Base-by-base conservation (phyloP, 371 early-diverging fungal species). In the Mortierella sp. region DNA sequence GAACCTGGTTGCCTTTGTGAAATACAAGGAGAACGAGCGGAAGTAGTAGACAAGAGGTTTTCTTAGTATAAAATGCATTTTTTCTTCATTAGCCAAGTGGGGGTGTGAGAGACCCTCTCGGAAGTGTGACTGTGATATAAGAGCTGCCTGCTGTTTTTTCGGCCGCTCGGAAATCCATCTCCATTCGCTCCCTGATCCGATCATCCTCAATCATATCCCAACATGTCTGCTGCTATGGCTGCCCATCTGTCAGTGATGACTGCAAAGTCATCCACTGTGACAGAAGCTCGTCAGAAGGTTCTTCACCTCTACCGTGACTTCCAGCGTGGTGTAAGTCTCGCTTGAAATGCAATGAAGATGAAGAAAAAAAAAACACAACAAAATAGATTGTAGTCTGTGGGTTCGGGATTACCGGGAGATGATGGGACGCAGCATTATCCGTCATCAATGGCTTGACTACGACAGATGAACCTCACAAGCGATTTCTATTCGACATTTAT, bases 1-100 rank as follows among this genome's bases (percentile, higher is more conserved):
- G 68, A 97, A 97, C 76, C 79, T 96, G 69, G 83, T 87, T 9
- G 94, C 90, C 16, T 97, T 97, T 80, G 89, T 96, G 59, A 85
- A 90, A 62, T 97, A 97, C 83, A 96, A 97, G 84, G 84, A 85
- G 57, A 72, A 74, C 2, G 94, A 94, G 72, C 72, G 77, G 37
- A 37, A 37, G 37, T 37, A 37, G 9, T 5, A 37, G 37, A n/a
- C n/a, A n/a, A n/a, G 3, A 37, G 37, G 3, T 37, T 37, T 37
- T 37, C 3, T 3, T 37, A 37, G 37, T 37, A 37, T 3, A 37
- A 3, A 37, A 37, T 5, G 37, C 37, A 37, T 37, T 37, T 37
- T 37, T 37, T 9, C 37, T n/a, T n/a, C 37, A 37, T 5, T 5
- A 9, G 37, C 37, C 37, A 9, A n/a, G 37, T 5, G 37, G 9